Conservation (phyloP, 163 green algal species). For the Chloromonas sp. region DNA sequence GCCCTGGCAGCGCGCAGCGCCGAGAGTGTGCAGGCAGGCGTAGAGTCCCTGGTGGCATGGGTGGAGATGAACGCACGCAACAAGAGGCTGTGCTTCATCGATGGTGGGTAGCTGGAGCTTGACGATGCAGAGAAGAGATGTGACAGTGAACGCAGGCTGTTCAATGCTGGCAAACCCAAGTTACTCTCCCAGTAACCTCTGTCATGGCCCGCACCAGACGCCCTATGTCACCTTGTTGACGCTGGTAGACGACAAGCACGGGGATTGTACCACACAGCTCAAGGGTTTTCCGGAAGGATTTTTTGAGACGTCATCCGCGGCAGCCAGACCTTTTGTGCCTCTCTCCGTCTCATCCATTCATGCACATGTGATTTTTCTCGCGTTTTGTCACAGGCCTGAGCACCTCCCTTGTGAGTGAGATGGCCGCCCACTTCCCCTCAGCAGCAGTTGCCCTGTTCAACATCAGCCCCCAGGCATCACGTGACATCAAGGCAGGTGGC, state of each 20-base stretch:
- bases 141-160: no score
- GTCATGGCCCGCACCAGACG: no score
- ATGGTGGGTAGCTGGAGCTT: background rate
- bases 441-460: slow-evolving; percentile 1
- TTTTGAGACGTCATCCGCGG: no score
- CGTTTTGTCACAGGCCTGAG: background rate
- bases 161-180: no score
- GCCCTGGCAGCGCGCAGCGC: background rate
- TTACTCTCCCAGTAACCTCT: no score
- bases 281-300: no score
- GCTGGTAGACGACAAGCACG: no score
- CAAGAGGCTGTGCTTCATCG: slow-evolving; percentile 1
- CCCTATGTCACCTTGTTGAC: no score
- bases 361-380: no score
- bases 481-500: slow-evolving; percentile 1
- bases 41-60: slow-evolving; percentile 1
- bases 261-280: no score
- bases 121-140: background rate
- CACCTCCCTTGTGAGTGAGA: background rate
- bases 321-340: no score
- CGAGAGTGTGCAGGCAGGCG: slow-evolving; percentile 8
- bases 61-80: background rate
- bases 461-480: slow-evolving; percentile 1
- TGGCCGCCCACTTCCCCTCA: slow-evolving; percentile 1
- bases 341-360: no score